Base-by-base conservation (phyloP, 768 basidiomycete species). In the Gautieria morchelliformis region DNA sequence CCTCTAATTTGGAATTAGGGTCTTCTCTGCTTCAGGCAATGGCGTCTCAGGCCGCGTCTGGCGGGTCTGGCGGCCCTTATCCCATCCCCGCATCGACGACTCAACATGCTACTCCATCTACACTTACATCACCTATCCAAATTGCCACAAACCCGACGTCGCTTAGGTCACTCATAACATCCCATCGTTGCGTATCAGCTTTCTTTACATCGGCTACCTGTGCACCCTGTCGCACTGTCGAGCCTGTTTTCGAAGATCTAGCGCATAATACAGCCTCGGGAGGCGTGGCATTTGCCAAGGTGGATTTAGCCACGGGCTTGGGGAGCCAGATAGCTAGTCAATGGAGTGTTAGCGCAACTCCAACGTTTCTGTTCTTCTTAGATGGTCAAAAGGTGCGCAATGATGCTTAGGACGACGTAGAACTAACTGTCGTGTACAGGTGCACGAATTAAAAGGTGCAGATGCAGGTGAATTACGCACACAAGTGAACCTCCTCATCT, bases 351-450 rank as follows among this genome's bases (percentile, higher is more conserved):
- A 69, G 77, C 15, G 92, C 78, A 17, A 95, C 90, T 2, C 94
- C 93, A 5, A 93, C 91, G 0, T 95, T 97, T 65, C 72, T 88
- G 41, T 93, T 96, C 71, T 97, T 92, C 72, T 68, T 84, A 59
- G 77, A 88, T 59, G 89, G 85, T 1, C 74, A 78, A 52, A 83
- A 87, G 81, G 87, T 87, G 42, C 46, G 71, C 58, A 2, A 14
- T 33, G 53, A 24, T 6, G 47, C 49, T 12, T 1, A 39, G 30
- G 15, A 56, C n/a, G 35, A 30, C 15, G 44, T 35, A 49, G 48
- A 39, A 51, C 45, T 45, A 33, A 17, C 53, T 56, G 37, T 22
- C 41, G 9, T 15, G 12, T 46, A 14, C 62, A 91, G 87, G 71
- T 78, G 5, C 72, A 82, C 33, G 88, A 91, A 64, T 52, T 92